Percentiles rank a stretch among this genome's conserved stretches.
These are phyloP conservation scores for Dendryphion nanum DNA, from an alignment of 2,329 filamentous ascomycete species.

Conservation along the genomic window DNA sequence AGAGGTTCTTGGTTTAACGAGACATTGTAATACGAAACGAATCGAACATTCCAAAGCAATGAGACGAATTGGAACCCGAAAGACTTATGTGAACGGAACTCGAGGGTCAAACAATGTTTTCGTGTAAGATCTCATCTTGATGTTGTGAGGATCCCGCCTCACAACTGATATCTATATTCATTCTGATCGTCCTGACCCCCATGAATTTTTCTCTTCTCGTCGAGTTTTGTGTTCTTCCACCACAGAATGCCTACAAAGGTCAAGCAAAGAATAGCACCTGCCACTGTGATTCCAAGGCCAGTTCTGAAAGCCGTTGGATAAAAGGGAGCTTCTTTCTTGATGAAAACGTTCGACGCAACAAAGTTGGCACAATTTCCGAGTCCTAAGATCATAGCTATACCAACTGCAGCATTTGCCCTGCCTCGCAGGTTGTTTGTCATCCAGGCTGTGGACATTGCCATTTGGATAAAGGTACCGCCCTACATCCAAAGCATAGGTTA, in stretches of 20 bases:
- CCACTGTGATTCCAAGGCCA: constrained; percentile 33
- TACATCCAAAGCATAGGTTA: no score
- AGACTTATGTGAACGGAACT: no score
- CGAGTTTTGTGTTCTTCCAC: constrained; percentile 51
- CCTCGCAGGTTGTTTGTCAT: constrained; percentile 52
- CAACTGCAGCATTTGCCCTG: constrained; percentile 19
- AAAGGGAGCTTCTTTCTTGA: constrained; percentile 22
- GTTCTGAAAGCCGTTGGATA: constrained; percentile 30
- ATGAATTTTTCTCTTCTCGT: constrained; percentile 18
- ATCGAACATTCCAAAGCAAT: no score
- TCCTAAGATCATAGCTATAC: constrained; percentile 20
- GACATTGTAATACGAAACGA: no score
- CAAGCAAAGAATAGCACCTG: constrained; percentile 18
- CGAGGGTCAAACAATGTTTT: no score
- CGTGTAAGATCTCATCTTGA: no score
- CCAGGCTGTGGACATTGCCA: constrained; percentile 53
- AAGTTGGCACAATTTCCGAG: constrained; percentile 58
- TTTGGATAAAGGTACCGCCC: constrained; percentile 51
- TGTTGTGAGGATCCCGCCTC: no score
- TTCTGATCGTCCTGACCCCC: constrained; percentile 19
- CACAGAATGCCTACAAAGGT: constrained; percentile 46
- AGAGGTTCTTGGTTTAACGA: no score
- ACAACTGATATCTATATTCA: constrained; percentile 18
- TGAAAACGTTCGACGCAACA: constrained; percentile 46
- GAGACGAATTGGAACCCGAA: no score